These are phyloP conservation scores for Coriaria nepalensis DNA, from an alignment of 306 rosid species.

Conservation along the genomic window DNA sequence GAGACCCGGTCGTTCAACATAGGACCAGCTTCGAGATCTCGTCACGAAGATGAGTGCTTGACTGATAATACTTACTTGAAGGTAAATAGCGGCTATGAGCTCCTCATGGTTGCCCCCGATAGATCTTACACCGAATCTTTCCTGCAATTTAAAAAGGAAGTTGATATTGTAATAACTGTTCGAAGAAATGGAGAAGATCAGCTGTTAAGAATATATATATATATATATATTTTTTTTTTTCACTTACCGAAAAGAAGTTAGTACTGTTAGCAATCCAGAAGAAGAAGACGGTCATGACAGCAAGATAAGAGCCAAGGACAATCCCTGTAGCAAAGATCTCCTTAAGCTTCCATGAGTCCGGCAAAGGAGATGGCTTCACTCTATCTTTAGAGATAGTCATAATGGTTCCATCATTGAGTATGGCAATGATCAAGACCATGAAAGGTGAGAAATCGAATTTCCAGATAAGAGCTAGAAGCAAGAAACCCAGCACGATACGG, in stretches of 20 bases:
- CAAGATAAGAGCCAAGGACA: constrained; percentile 70
- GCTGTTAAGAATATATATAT: no score
- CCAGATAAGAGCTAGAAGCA: constrained; percentile 85
- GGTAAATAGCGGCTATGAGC: constrained; percentile 79
- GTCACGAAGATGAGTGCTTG: constrained; percentile 95
- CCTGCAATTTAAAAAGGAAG: constrained; percentile 30
- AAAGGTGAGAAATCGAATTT: constrained; percentile 90
- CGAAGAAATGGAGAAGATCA: no score
- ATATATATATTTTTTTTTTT: no score
- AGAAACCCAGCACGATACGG: constrained; percentile 63
- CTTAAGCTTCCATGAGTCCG: constrained; percentile 82
- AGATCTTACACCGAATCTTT: constrained; percentile 55
- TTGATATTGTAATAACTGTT: no score
- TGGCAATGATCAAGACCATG: constrained; percentile 78
- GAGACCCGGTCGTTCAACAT: constrained; percentile 69
- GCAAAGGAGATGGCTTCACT: constrained; percentile 85
- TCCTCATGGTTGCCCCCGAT: constrained; percentile 25
- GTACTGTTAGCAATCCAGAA: constrained; percentile 56
- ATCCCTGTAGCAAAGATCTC: constrained; percentile 78
- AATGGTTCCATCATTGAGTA: constrained; percentile 87
- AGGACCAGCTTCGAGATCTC: constrained; percentile 77
- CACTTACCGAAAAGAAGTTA: constrained; percentile 54
- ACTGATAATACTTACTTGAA: constrained; percentile 79
- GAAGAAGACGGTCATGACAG: constrained; percentile 82
- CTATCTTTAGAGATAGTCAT: constrained; percentile 92